These are phyloP conservation scores for Lagerstroemia speciosa DNA, from an alignment of 345 rosid species.

Conservation along the genomic window DNA sequence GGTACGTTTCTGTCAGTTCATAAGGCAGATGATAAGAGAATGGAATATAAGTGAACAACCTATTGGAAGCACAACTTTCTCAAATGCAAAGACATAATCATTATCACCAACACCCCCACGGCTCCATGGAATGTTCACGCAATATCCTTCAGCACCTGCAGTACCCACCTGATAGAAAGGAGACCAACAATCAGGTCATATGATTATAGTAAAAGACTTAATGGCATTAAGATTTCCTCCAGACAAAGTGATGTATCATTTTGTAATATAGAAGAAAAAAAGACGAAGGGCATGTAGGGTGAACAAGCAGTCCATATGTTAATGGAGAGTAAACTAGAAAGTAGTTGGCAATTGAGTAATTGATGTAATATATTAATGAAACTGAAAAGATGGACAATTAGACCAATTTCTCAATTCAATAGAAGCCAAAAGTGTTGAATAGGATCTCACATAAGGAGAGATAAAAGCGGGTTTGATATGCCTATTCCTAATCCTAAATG, in stretches of 20 bases:
- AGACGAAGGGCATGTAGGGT: not conserved
- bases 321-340: no score
- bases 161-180: slow-evolving; percentile 56
- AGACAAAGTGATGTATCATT: not conserved
- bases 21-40: slow-evolving; percentile 3
- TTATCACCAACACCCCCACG: slow-evolving; percentile 90
- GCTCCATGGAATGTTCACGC: slow-evolving; percentile 97
- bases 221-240: not conserved
- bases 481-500: no score
- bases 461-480: no score
- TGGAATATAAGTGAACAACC: slow-evolving; percentile 30
- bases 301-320: not conserved
- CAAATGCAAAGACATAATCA: slow-evolving; percentile 90
- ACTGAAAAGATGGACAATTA: no score
- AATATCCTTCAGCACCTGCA: slow-evolving; percentile 85
- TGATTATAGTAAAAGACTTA: not conserved
- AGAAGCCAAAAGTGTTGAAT: no score
- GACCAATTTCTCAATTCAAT: no score
- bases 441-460: no score
- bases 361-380: no score
- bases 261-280: not conserved
- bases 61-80: slow-evolving; percentile 83
- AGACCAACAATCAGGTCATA: slow-evolving; percentile 9
- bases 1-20: not conserved
- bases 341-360: no score